Conservation (phyloP, 2,329 filamentous ascomycete species). For the Trichophyton simii region DNA sequence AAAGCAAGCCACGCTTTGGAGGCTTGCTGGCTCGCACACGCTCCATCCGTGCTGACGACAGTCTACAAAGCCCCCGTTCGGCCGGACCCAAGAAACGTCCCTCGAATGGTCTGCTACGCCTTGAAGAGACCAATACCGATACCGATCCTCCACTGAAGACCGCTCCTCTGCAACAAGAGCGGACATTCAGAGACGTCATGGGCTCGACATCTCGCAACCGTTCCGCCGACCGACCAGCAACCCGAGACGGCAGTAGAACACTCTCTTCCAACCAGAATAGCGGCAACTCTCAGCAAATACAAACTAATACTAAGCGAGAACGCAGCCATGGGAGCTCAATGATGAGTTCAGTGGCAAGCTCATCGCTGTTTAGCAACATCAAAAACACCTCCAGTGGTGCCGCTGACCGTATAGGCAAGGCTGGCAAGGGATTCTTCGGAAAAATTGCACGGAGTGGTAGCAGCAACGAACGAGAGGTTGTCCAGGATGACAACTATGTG, state of each 20-base stretch:
- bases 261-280: conserved; percentile 21
- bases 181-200: conserved; percentile 57
- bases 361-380: conserved; percentile 58
- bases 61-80: conserved; percentile 19
- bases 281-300: conserved; percentile 17
- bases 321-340: conserved; percentile 28
- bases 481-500: conserved; percentile 74
- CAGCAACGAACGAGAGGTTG: conserved; percentile 49
- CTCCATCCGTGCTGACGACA: conserved; percentile 34
- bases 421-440: conserved; percentile 71
- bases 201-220: conserved; percentile 52
- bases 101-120: conserved; percentile 28
- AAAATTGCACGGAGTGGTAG: conserved; percentile 59
- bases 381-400: conserved; percentile 61
- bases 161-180: conserved; percentile 54
- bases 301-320: conserved; percentile 16
- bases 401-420: conserved; percentile 56
- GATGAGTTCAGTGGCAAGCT: conserved; percentile 35
- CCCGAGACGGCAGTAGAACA: conserved; percentile 13
- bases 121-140: conserved; percentile 25
- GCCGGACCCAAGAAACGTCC: conserved; percentile 24
- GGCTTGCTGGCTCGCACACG: conserved; percentile 34
- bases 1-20: conserved; percentile 34
- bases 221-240: conserved; percentile 53
- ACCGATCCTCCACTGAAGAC: conserved; percentile 44